Evolutionary conservation across 768 basidiomycete genomes (phyloP), one percentile per base, ranked within the genome.

Genomic region (Phanerochaete sordida): DNA sequence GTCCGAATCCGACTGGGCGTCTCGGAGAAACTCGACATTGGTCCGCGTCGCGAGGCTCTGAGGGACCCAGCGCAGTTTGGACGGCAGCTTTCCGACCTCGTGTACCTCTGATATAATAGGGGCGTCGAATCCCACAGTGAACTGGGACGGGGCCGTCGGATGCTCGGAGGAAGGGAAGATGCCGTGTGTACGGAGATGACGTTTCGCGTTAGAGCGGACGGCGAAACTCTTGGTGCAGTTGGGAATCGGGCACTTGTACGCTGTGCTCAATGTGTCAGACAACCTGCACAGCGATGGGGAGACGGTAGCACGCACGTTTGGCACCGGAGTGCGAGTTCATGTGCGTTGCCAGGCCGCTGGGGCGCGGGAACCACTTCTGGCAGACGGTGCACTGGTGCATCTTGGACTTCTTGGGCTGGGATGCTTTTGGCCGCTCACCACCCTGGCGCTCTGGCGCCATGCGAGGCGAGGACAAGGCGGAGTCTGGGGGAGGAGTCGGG

Each of bases 141-240:
- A 78, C 60, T 69, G 66, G 21, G 68, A 63, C 15, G 69, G 68
- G 7, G 69, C 59, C 64, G 45, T 60, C 35, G 49, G 59, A 58
- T 68, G 66, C 33, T 68, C 72, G 33, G 72, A 66, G 11, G 66
- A 56, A 1, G 72, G 68, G 63, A 77, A 76, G 45, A 86, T 78
- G 26, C 87, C 87, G 64, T 93, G 90, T 1, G 87, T 91, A 47
- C 88, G 86, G 37, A 90, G 78, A 67, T 93, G 90, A 33, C 90
- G 81, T 70, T 85, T 89, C 16, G 89, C 89, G 65, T 93, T 93
- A 8, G 90, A 92, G 13, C 88, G 84, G 19, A 92, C 90, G 21
- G 87, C 84, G 66, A 92, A 93, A 3, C 77, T 80, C 68, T 87
- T 86, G 30, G 75, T 72, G 68, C 91, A 93, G 33, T 79, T 77